Evolutionary conservation across 139 green algal species (phyloP), one percentile per base, ranked within the genome.

Genomic region (Zygnema circumcarinatum): DNA sequence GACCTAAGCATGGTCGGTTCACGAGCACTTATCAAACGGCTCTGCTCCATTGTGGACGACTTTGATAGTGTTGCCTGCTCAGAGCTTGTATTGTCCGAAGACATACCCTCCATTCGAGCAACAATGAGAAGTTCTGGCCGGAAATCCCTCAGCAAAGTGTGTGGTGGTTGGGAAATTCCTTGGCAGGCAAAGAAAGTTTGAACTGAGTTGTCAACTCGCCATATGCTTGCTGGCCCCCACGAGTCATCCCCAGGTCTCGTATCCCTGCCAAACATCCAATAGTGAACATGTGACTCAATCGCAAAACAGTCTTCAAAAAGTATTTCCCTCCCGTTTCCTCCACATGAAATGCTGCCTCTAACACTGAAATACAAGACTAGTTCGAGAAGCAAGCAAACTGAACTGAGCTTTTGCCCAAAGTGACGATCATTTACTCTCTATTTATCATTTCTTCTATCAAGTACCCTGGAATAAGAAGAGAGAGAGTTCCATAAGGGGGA

Each of bases 131-230:
- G 11, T 7, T 56, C 36, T 35, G 75, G 31, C 2, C 33, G 38
- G 21, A 83, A 39, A 35, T 53, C 38, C 32, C 33, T 33, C 3
- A 52, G 75, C 21, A 83, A 25, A 38, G 38, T 53, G 7, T 25
- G 47, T n/a, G 31, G 39, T 72, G 75, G 75, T 74, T 16, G 75
- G 3, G 33, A n/a, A 20, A 86, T 16, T 20, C 52, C 52, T 40
- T 62, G 36, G 7, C 32, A 39, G 7, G 52, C 81, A 76, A 89
- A 2, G 52, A 89, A 89, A n/a, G 75, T 75, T 35, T 40, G 75
- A 35, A 89, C 35, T 29, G 52, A 89, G 84, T 89, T 89, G 7
- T 89, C 84, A 31, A 89, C 42, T 31, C 76, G 32, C 84, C 84
- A 89, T 22, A 89, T 89, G 76, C 81, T 87, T 21, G 29, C n/a